Evolutionary conservation across 108 stramenopile genomes (phyloP), one percentile per base, ranked within the genome.

Genomic region (Stephanodiscus triporus): DNA sequence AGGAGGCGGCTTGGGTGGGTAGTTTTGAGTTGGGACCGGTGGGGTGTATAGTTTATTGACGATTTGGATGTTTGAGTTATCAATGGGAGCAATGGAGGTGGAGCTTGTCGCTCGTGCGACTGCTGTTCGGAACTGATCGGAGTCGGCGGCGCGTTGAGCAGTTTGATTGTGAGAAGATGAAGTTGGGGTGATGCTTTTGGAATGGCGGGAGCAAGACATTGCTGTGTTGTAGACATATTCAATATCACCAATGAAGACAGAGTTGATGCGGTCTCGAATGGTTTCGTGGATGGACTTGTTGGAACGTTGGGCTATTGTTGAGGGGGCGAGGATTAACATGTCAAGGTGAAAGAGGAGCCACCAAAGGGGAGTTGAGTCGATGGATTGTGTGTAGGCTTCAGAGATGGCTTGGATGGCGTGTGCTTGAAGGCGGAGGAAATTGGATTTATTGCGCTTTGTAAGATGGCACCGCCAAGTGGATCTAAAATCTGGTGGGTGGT

Each of bases 41-140:
- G 40, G 23, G 11, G 62, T 11, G 32, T 62, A 62, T 9, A 63
- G n/a, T 2, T 29, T 40, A 2, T 59, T 6, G 56, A 57, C 42
- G 29, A 58, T 40, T 32, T 9, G 11, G 4, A 45, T 53, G 64
- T 54, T 72, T 40, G 54, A 0, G 14, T 34, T 22, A 53, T 59
- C 38, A 56, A 72, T 55, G 29, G 77, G 57, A 2, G 77, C 71
- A 13, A 55, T 45, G 14, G 23, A 22, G n/a, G 24, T 36, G 51
- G 17, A 17, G 37, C 32, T 27, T 6, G 30, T 22, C 0, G 54
- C 55, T 17, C 71, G 22, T 27, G 63, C n/a, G 22, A 66, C 43
- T 29, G 77, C 77, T 10, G 71, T 72, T 22, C 56, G 49, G 37
- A 30, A 78, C 29, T 78, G 72, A 64, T 78, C 77, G 14, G 9